These are phyloP conservation scores for Hawksworthiomyces lignivorus DNA, from an alignment of 2,329 filamentous ascomycete species.

Conservation along the genomic window DNA sequence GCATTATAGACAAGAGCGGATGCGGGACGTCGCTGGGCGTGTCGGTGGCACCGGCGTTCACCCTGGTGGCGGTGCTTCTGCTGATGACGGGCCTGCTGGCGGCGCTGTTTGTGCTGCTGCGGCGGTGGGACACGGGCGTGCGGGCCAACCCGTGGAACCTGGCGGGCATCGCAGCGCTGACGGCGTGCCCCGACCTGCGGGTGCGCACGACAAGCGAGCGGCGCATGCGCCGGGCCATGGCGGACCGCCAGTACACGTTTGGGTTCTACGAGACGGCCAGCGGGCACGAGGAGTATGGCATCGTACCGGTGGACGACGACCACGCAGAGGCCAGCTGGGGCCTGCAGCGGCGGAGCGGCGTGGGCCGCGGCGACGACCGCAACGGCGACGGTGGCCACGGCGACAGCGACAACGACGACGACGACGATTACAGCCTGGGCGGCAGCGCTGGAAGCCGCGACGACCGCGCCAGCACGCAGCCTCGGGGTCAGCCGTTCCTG, in stretches of 20 bases:
- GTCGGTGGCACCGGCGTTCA: conserved; percentile 22
- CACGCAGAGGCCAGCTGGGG: too few species aligned
- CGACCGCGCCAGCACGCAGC: background rate
- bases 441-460: background rate
- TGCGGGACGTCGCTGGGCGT: conserved; percentile 30
- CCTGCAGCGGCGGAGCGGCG: too few species aligned
- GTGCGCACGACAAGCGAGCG: conserved; percentile 13
- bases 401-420: conserved; percentile 9
- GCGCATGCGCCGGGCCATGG: conserved; percentile 16
- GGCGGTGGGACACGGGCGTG: conserved; percentile 30
- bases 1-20: conserved; percentile 18
- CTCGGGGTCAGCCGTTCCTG: conserved; percentile 23
- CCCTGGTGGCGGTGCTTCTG: conserved; percentile 25
- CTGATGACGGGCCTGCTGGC: conserved; percentile 23
- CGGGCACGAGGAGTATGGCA: conserved; percentile 24
- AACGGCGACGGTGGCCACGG: conserved; percentile 11
- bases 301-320: conserved; percentile 22
- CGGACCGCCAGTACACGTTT: conserved; percentile 20
- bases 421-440: conserved; percentile 1
- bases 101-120: conserved; percentile 21
- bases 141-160: conserved; percentile 34
- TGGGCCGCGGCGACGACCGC: too few species aligned
- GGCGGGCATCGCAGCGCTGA: conserved; percentile 27
- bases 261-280: conserved; percentile 21
- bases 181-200: conserved; percentile 22